Percentiles rank a stretch among this genome's conserved stretches.
Conservation (phyloP, 305 asterid genomes). For the Rubia tinctorum region DNA sequence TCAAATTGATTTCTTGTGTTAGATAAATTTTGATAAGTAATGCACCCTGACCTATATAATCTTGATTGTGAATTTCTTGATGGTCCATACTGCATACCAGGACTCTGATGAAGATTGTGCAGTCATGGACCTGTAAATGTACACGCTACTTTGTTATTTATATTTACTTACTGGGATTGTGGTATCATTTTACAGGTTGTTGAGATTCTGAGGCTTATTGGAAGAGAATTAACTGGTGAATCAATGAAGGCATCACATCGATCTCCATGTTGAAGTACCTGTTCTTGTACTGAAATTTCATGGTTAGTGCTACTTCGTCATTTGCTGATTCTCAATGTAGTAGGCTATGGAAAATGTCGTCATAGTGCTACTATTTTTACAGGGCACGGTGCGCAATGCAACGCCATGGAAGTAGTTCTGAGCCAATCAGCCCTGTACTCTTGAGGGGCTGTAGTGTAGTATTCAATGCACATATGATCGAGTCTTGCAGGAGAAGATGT, state of each 20-base stretch:
- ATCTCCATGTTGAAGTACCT: conserved; percentile 35
- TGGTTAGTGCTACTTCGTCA: background rate
- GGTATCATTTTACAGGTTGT: conserved; percentile 41
- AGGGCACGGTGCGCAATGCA: background rate
- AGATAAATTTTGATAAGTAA: background rate
- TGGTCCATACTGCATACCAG: background rate
- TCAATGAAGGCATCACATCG: conserved; percentile 35
- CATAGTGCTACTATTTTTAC: background rate
- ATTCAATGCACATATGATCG: background rate
- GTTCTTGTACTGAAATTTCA: background rate
- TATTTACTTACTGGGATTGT: conserved; percentile 1
- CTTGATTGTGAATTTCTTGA: background rate
- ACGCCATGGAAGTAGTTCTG: background rate
- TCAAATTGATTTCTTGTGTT: background rate
- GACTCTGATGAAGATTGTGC: background rate
- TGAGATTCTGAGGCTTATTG: conserved; percentile 74
- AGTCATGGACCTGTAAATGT: background rate
- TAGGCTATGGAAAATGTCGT: background rate
- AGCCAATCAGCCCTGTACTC: background rate
- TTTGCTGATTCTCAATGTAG: background rate
- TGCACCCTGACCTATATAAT: background rate
- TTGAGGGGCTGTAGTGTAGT: no score
- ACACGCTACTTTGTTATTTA: background rate
- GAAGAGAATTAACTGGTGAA: conserved; percentile 81
- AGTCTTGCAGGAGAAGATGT: background rate